Evolutionary conservation across 2,329 filamentous ascomycete genomes (phyloP), one percentile per base, ranked within the genome.

Genomic region (Diplodia mutila): DNA sequence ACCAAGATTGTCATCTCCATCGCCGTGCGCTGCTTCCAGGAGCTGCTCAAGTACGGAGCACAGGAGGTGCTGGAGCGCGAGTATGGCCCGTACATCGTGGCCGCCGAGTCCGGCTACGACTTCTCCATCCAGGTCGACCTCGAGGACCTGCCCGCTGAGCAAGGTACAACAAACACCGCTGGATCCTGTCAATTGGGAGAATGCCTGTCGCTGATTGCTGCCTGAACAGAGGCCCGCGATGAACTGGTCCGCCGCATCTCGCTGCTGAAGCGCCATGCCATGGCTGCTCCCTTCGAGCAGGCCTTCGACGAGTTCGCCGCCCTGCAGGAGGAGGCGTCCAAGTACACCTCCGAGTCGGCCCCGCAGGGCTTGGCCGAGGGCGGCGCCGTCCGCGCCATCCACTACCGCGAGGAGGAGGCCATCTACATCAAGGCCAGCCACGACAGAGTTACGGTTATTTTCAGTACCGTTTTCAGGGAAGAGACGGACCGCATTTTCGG

Each of bases 401-500:
- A 98, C 80, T 99, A 99, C 83, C 91, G 95, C 67, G 96, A 99
- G 76, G 94, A 98, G 84, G 95, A 99, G 80, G 94, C 95, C 64
- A 98, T 99, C 77, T 99, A 97, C 80, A 91, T 99, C 84, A 98
- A 99, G 84, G 94, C 95, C 70, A 96, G 92, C 79, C 91, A 96
- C 82, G 95, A 99, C 79, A 90, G 95, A 75, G 95, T 99, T 64
- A 99, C 96, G 0, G 94, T 99, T 75, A 99, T 99, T 76, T 99
- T 99, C 86, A 97, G 93, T 82, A 99, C 95, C 51, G 88, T 98
- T 64, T 99, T 99, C 86, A 87, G 93, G 68, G 96, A 99, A 78
- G 96, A 99, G 83, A 99, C 96, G 66, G 95, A 99, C 78, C 87
- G 94, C 70, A 92, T 99, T 68, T 99, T 97, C 75, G 95, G 95